phyloP scores from a whole-genome alignment of 768 basidiomycete genomes.

The Thelephora aurantiotincta region DNA sequence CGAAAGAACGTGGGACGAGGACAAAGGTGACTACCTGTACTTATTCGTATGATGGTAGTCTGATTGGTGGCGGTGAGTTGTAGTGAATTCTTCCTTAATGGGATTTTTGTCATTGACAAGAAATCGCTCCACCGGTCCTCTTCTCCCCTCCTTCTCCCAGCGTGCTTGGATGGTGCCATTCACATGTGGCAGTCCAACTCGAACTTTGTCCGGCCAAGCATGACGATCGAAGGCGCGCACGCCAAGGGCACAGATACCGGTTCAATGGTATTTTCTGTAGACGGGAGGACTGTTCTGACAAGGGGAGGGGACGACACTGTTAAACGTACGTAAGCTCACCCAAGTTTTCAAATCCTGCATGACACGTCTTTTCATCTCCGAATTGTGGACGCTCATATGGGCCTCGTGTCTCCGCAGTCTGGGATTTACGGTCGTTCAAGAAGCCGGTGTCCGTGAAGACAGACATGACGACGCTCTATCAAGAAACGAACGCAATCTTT shows the following conservation, averaged over 20 bases:
- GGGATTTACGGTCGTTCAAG: constrained; percentile 88
- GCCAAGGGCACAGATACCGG: constrained; percentile 76
- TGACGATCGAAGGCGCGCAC: constrained; percentile 80
- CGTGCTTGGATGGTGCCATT: constrained; percentile 81
- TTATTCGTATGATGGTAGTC: constrained; percentile 81
- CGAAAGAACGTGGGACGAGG: constrained; percentile 85
- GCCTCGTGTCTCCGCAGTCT: constrained; percentile 38
- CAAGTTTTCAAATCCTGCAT: background rate
- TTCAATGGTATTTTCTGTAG: constrained; percentile 77
- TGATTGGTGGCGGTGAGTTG: constrained; percentile 75
- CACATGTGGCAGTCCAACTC: constrained; percentile 89
- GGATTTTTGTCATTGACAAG: background rate
- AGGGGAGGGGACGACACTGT: constrained; percentile 92
- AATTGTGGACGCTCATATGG: background rate
- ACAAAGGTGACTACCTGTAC: constrained; percentile 82
- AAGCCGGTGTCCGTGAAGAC: constrained; percentile 65
- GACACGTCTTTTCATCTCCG: background rate
- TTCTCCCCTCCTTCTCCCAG: constrained; percentile 30
- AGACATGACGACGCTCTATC: constrained; percentile 66
- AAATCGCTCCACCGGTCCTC: constrained; percentile 3
- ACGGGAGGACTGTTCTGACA: constrained; percentile 73
- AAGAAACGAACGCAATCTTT: constrained; percentile 87
- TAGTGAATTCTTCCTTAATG: background rate
- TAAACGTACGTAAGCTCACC: constrained; percentile 54
- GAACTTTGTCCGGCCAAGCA: constrained; percentile 86